Conservation (phyloP, 2,329 filamentous ascomycete genomes). For the Rhynchosporium agropyri region DNA sequence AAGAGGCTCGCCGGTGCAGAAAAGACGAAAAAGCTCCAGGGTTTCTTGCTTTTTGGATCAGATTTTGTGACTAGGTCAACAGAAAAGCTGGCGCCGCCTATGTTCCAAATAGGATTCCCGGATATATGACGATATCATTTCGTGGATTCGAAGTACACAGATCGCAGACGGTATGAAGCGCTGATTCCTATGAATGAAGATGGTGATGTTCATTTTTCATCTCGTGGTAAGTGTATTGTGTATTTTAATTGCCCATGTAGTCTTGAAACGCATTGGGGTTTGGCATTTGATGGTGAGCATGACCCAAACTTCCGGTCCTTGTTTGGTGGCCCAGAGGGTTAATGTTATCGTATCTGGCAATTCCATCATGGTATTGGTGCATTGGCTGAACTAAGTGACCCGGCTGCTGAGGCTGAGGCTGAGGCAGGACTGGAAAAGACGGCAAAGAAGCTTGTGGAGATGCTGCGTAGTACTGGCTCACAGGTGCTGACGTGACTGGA, state of each 20-base stretch:
- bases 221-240: slow-evolving; percentile 13
- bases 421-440: slow-evolving; percentile 22
- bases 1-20: background rate
- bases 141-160: background rate
- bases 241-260: slow-evolving; percentile 10
- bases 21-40: background rate
- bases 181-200: slow-evolving; percentile 16
- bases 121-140: slow-evolving; percentile 18
- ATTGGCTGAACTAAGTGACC: slow-evolving; percentile 28
- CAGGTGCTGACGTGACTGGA: slow-evolving; percentile 27
- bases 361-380: slow-evolving; percentile 24
- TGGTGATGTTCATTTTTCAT: slow-evolving; percentile 24
- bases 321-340: slow-evolving; percentile 23
- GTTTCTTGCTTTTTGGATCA: background rate
- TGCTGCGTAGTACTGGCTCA: slow-evolving; percentile 28
- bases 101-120: background rate
- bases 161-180: background rate
- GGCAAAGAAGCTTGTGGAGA: slow-evolving; percentile 32
- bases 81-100: slow-evolving; percentile 10
- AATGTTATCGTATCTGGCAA: slow-evolving; percentile 29
- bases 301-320: slow-evolving; percentile 27
- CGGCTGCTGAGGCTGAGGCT: slow-evolving; percentile 24
- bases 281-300: slow-evolving; percentile 24
- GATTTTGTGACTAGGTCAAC: background rate
- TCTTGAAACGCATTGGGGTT: slow-evolving; percentile 11